Evolutionary conservation across 2,329 filamentous ascomycete genomes (phyloP).

Genomic region (Cladosporium velox): DNA sequence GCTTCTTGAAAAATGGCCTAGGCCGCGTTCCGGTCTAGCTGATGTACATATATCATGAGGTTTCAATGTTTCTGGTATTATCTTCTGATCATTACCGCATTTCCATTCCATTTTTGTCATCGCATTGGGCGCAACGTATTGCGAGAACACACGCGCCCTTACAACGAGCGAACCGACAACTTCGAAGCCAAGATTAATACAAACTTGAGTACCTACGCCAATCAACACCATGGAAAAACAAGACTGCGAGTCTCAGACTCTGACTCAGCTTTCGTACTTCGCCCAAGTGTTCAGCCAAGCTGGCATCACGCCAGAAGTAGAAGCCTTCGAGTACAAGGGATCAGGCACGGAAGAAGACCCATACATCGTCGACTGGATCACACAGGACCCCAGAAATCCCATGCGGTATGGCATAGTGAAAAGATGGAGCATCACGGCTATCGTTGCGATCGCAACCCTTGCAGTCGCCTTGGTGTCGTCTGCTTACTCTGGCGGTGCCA

Average conservation of each 20-base stretch:
- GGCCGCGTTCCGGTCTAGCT: neutral
- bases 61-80: neutral
- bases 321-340: constrained; percentile 37
- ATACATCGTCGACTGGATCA: constrained; percentile 67
- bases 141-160: neutral
- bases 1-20: neutral
- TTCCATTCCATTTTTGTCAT: neutral
- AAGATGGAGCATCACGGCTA: constrained; percentile 67
- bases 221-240: constrained; percentile 29
- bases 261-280: constrained; percentile 32
- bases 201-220: neutral
- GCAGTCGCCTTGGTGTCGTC: constrained; percentile 71
- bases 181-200: neutral
- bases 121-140: neutral
- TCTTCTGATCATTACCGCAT: neutral
- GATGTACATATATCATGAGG: neutral
- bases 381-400: constrained; percentile 67
- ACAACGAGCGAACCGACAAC: neutral
- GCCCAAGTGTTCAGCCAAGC: constrained; percentile 37
- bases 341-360: constrained; percentile 66
- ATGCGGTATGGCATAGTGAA: constrained; percentile 57
- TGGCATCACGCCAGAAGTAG: constrained; percentile 39
- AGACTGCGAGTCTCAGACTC: constrained; percentile 36
- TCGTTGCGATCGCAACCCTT: constrained; percentile 67
- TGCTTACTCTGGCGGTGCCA: constrained; percentile 63